Conservation (phyloP, 495 filamentous ascomycete genomes). For the Bacidia rubella region DNA sequence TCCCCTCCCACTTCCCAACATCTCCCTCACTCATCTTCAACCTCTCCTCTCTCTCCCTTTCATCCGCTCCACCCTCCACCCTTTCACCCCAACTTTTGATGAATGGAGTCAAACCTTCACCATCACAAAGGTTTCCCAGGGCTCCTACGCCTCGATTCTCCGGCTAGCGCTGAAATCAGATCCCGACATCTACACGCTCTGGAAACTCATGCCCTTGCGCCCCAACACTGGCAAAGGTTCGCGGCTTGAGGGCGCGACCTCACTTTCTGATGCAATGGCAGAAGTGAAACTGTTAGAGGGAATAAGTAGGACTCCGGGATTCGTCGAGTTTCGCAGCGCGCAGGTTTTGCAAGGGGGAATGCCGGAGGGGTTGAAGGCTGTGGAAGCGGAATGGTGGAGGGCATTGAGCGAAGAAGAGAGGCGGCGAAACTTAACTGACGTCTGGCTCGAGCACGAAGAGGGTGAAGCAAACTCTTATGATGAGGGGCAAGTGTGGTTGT, state of each 20-base stretch:
- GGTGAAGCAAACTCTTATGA: slow-evolving; percentile 31
- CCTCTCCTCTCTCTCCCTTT: slow-evolving; percentile 3
- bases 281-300: slow-evolving; percentile 67
- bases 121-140: slow-evolving; percentile 37
- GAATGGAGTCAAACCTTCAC: slow-evolving; percentile 17
- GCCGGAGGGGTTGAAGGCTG: slow-evolving; percentile 45
- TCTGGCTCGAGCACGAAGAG: slow-evolving; percentile 19
- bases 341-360: slow-evolving; percentile 60
- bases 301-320: slow-evolving; percentile 70
- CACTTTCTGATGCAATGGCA: slow-evolving; percentile 40
- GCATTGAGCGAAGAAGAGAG: slow-evolving; percentile 42
- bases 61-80: background rate
- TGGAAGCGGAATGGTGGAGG: slow-evolving; percentile 48
- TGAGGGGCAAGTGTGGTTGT: slow-evolving; percentile 59
- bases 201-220: slow-evolving; percentile 38
- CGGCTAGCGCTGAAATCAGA: slow-evolving; percentile 31
- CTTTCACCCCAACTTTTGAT: slow-evolving; percentile 4
- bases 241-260: slow-evolving; percentile 28
- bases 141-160: slow-evolving; percentile 40
- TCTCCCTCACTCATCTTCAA: background rate
- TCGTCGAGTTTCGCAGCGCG: slow-evolving; percentile 74
- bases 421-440: background rate
- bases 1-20: background rate
- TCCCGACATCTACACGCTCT: slow-evolving; percentile 27
- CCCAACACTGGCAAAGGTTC: slow-evolving; percentile 32